These are phyloP conservation scores for Elaeis oleifera DNA, from an alignment of 202 grass and related monocot species.

Conservation along the genomic window DNA sequence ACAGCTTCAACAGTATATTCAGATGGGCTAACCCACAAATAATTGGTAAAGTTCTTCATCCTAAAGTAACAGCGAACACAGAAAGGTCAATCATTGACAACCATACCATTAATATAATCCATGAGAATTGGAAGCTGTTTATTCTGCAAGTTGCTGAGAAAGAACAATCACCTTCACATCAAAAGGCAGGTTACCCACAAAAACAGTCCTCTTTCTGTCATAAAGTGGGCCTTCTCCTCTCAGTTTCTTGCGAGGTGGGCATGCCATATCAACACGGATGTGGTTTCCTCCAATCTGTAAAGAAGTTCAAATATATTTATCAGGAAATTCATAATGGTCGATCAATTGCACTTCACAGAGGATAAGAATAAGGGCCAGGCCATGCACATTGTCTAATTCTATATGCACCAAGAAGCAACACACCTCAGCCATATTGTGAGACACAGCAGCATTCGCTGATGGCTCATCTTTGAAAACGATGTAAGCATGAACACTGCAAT, in stretches of 20 bases:
- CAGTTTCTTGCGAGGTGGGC: constrained; percentile 76
- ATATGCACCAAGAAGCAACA: background rate
- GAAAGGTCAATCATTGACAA: constrained; percentile 1
- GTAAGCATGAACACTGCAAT: constrained; percentile 90
- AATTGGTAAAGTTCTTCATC: constrained; percentile 92
- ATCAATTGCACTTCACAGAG: no score
- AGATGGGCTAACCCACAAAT: constrained; percentile 51
- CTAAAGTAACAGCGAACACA: constrained; percentile 32
- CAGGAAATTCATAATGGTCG: no score
- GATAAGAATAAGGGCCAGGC: background rate
- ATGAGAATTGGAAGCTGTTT: no score
- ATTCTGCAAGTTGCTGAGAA: no score
- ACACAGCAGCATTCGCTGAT: constrained; percentile 45
- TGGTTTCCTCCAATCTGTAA: constrained; percentile 80
- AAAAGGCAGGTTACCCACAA: constrained; percentile 95
- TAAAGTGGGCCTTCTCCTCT: constrained; percentile 71
- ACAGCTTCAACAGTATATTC: constrained; percentile 71
- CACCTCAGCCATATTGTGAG: constrained; percentile 86
- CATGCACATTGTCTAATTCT: constrained; percentile 9
- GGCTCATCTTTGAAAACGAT: constrained; percentile 89
- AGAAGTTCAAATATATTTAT: constrained; percentile 10
- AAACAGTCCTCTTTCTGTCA: constrained; percentile 86
- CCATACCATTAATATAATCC: no score
- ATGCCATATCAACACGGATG: constrained; percentile 86
- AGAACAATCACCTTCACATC: constrained; percentile 63